phyloP scores from a whole-genome alignment of 2,329 filamentous ascomycete genomes.

The Aspergillus neoniger region DNA sequence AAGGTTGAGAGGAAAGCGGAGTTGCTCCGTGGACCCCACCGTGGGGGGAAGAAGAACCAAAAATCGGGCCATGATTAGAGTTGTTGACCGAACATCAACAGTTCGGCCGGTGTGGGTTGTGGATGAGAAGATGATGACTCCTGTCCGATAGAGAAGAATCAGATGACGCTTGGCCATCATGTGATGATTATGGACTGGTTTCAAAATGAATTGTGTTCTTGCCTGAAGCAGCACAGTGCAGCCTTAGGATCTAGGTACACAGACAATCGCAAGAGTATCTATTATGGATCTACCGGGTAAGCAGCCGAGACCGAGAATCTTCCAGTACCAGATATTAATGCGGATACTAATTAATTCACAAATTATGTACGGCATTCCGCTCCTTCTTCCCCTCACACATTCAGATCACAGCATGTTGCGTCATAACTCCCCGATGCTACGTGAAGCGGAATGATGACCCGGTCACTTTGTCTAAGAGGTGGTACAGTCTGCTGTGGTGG shows the following conservation, averaged over 20 bases:
- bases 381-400: background rate
- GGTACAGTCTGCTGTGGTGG: background rate
- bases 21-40: background rate
- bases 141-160: background rate
- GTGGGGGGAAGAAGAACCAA: too few species aligned
- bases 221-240: too few species aligned
- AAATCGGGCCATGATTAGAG: background rate
- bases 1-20: background rate
- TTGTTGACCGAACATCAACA: background rate
- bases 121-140: background rate
- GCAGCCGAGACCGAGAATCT: background rate
- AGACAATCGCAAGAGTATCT: background rate
- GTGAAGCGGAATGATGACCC: background rate
- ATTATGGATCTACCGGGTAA: background rate
- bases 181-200: background rate
- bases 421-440: background rate
- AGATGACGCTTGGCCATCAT: background rate
- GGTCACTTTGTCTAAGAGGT: background rate
- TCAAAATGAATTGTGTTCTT: background rate
- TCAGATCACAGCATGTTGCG: background rate
- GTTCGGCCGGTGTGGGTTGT: background rate
- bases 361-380: background rate
- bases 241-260: background rate
- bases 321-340: background rate
- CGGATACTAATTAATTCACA: background rate